Percentiles rank a stretch among this genome's conserved stretches.
Evolutionary conservation across 179 eudicot genomes (phyloP).

Genomic region (Carnegiea gigantea): DNA sequence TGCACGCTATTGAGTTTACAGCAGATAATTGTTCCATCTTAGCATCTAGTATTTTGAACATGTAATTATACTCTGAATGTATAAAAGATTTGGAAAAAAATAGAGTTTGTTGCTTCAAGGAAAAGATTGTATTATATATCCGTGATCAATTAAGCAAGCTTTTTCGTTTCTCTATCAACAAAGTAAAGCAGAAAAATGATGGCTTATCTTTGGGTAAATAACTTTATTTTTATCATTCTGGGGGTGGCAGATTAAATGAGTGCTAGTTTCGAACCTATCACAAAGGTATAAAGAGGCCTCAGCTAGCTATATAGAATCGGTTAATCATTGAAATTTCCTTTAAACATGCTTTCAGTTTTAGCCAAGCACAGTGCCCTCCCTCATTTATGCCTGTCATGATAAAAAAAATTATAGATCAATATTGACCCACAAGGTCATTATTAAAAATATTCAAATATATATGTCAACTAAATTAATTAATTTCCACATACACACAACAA

Average conservation of each 20-base stretch:
- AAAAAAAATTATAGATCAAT: too few species aligned
- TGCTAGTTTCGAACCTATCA: not conserved
- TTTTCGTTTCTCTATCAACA: not conserved
- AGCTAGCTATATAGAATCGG: not conserved
- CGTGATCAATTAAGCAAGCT: not conserved
- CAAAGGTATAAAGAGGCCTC: not conserved
- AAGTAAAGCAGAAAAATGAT: conserved; percentile 8
- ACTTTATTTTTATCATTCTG: not conserved
- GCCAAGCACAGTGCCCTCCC: not conserved
- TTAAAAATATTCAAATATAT: too few species aligned
- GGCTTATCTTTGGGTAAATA: not conserved
- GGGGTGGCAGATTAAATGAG: not conserved
- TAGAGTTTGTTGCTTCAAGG: conserved; percentile 11
- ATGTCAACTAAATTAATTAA: too few species aligned
- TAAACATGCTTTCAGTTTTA: not conserved
- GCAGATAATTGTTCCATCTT: too few species aligned
- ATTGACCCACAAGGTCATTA: too few species aligned
- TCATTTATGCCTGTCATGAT: too few species aligned
- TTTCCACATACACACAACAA: too few species aligned
- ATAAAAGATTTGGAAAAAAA: not conserved
- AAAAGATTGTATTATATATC: not conserved
- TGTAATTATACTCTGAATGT: not conserved
- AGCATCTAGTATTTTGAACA: too few species aligned
- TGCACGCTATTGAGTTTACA: too few species aligned
- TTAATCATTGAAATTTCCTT: not conserved